phyloP scores from a whole-genome alignment of 352 stramenopile species.

The Pythium scleroteichum region DNA sequence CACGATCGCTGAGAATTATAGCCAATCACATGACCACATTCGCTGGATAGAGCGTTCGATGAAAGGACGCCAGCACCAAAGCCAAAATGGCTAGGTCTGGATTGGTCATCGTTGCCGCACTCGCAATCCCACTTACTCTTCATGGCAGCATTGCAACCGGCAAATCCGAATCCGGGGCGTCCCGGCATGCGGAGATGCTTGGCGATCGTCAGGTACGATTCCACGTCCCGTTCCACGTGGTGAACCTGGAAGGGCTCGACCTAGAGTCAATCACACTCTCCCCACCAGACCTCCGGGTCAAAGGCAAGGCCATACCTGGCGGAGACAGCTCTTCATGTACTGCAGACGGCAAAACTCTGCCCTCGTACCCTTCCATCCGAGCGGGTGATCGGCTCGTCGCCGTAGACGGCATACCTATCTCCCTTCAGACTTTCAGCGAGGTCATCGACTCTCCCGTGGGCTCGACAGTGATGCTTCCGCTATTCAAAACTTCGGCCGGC shows the following conservation, averaged over 20 bases:
- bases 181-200: too few relatives aligned
- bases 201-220: conserved; percentile 25
- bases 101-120: too few relatives aligned
- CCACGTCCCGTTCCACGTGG: conserved; percentile 30
- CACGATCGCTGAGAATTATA: too few relatives aligned
- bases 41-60: too few relatives aligned
- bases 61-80: too few relatives aligned
- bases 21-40: too few relatives aligned
- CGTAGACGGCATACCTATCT: conserved; percentile 48
- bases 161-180: too few relatives aligned
- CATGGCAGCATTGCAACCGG: too few relatives aligned
- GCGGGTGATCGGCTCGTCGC: conserved; percentile 46
- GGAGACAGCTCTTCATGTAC: conserved; percentile 4
- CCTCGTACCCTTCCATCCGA: conserved; percentile 29
- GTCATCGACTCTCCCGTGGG: conserved; percentile 42
- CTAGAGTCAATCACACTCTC: conserved; percentile 24
- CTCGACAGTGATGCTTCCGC: conserved; percentile 43
- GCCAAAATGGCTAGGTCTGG: too few relatives aligned
- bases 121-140: too few relatives aligned
- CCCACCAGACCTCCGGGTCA: conserved; percentile 12
- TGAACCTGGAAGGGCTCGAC: conserved; percentile 15
- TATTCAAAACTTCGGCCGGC: conserved; percentile 39
- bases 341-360: background rate
- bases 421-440: conserved; percentile 45
- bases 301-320: too few relatives aligned